A percentile compares a stretch with the other conserved stretches of the same genome.
Conservation (phyloP, 768 basidiomycete genomes). For the Naganishia vishniacii region DNA sequence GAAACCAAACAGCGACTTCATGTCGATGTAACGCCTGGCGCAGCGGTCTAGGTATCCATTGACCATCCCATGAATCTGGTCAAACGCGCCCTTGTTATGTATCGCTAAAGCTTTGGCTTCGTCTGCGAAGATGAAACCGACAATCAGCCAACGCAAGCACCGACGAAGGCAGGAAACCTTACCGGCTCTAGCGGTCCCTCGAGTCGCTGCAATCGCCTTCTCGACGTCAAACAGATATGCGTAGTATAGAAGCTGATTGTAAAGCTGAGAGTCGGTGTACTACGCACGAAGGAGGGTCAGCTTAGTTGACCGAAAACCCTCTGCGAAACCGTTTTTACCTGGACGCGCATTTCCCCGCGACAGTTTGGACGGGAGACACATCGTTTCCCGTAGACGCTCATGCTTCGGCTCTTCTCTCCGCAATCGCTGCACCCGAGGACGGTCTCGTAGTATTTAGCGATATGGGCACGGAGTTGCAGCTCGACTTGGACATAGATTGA, state of each 20-base stretch:
- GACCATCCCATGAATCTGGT: slow-evolving; percentile 57
- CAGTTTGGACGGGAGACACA: slow-evolving; percentile 66
- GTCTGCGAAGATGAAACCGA: slow-evolving; percentile 51
- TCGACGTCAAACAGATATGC: slow-evolving; percentile 68
- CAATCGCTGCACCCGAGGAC: slow-evolving; percentile 91
- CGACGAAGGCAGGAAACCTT: slow-evolving; percentile 33
- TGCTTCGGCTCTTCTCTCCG: slow-evolving; percentile 76
- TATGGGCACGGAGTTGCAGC: slow-evolving; percentile 68
- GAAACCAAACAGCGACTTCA: slow-evolving; percentile 71
- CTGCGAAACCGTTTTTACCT: slow-evolving; percentile 55
- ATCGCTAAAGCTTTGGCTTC: slow-evolving; percentile 55
- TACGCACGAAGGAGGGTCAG: slow-evolving; percentile 42
- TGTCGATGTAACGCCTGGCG: slow-evolving; percentile 83
- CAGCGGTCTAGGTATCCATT: slow-evolving; percentile 78
- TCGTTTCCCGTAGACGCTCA: slow-evolving; percentile 81
- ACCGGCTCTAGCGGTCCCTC: slow-evolving; percentile 51
- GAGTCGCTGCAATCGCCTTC: slow-evolving; percentile 57
- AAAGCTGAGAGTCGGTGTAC: slow-evolving; percentile 78
- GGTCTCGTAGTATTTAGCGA: slow-evolving; percentile 77
- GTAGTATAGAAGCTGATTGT: slow-evolving; percentile 85
- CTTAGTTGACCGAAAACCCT: not conserved
- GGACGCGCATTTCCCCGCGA: slow-evolving; percentile 64
- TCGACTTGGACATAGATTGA: slow-evolving; percentile 82
- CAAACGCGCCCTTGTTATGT: slow-evolving; percentile 57
- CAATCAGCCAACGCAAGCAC: not conserved